Evolutionary conservation across 306 rosid genomes (phyloP).

Genomic region (Arachis hypogaea): DNA sequence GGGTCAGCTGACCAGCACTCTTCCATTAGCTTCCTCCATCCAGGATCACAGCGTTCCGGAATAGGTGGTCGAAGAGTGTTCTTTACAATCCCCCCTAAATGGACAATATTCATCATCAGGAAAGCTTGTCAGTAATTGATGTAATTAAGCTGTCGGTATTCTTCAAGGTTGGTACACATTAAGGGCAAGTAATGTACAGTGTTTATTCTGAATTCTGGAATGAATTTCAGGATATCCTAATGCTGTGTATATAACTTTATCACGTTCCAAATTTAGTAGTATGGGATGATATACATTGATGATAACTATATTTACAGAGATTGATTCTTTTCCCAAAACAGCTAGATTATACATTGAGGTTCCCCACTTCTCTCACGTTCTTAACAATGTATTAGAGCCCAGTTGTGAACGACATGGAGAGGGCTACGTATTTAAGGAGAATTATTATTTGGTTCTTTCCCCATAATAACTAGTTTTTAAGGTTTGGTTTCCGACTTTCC

Average conservation of each 20-base stretch:
- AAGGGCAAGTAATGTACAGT: not conserved
- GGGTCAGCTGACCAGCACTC: slow-evolving; percentile 81
- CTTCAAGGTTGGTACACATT: not conserved
- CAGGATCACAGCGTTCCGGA: slow-evolving; percentile 66
- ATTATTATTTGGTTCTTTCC: too few relatives aligned
- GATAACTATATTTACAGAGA: too few relatives aligned
- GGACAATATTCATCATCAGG: slow-evolving; percentile 31
- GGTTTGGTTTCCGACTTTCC: too few relatives aligned
- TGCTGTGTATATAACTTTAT: not conserved
- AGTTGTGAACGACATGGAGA: too few relatives aligned
- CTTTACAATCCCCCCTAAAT: slow-evolving; percentile 73
- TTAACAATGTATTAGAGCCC: too few relatives aligned
- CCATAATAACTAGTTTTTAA: too few relatives aligned
- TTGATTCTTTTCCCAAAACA: too few relatives aligned
- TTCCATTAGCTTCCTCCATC: slow-evolving; percentile 75
- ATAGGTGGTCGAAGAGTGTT: slow-evolving; percentile 71
- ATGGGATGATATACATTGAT: too few relatives aligned
- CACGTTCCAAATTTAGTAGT: too few relatives aligned
- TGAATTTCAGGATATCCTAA: slow-evolving; percentile 17
- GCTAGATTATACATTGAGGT: too few relatives aligned
- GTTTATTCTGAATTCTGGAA: not conserved
- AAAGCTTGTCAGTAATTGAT: slow-evolving; percentile 29
- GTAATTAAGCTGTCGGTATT: slow-evolving; percentile 11
- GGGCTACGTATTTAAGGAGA: too few relatives aligned
- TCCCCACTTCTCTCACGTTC: too few relatives aligned